Evolutionary conservation across 2,329 filamentous ascomycete species (phyloP).

Genomic region (Spiromastix sp.): DNA sequence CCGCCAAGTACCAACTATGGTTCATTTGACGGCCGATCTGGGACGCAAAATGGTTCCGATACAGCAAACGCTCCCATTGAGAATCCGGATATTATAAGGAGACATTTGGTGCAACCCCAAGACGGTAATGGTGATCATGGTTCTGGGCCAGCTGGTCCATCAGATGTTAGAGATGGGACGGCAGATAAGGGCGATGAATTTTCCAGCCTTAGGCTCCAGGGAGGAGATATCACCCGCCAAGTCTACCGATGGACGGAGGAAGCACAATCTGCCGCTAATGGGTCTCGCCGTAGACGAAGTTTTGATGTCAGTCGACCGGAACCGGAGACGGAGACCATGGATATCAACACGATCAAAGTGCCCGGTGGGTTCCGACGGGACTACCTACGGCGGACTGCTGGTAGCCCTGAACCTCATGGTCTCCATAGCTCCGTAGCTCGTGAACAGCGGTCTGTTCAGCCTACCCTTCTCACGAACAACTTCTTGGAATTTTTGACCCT

Average conservation of each 20-base stretch:
- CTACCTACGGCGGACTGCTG: constrained; percentile 67
- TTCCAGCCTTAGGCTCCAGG: constrained; percentile 83
- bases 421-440: constrained; percentile 27
- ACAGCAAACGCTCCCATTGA: constrained; percentile 57
- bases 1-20: constrained; percentile 70
- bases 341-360: constrained; percentile 84
- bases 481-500: constrained; percentile 93
- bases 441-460: constrained; percentile 30
- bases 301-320: constrained; percentile 69
- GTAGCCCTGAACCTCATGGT: constrained; percentile 46
- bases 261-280: constrained; percentile 54
- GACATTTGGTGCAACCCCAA: constrained; percentile 72
- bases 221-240: constrained; percentile 85
- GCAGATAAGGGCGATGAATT: constrained; percentile 64
- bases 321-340: constrained; percentile 67
- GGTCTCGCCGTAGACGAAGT: constrained; percentile 67
- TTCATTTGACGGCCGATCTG: constrained; percentile 65
- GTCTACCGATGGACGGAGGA: constrained; percentile 97
- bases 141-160: constrained; percentile 14
- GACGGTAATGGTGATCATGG: constrained; percentile 26
- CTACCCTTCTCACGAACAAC: constrained; percentile 71
- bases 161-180: too few relatives aligned
- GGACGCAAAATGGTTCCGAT: constrained; percentile 34
- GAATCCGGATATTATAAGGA: constrained; percentile 81
- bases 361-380: constrained; percentile 91